These are phyloP conservation scores for Leptosphaerulina australis DNA, from an alignment of 2,329 filamentous ascomycete genomes.

Conservation along the genomic window DNA sequence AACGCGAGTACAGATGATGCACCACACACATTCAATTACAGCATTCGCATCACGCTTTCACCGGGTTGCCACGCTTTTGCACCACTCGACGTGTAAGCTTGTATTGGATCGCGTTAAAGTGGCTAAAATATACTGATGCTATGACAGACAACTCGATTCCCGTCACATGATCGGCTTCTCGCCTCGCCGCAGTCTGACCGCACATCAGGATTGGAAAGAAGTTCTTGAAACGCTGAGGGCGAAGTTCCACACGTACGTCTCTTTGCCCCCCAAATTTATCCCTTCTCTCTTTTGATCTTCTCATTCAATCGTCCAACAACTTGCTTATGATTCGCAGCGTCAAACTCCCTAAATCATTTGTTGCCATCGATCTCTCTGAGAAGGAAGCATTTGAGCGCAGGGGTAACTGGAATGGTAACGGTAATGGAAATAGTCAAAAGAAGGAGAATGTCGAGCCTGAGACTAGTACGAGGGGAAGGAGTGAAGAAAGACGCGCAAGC, in stretches of 20 bases:
- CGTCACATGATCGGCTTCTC: conserved; percentile 96
- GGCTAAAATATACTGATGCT: conserved; percentile 11
- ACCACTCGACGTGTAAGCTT: conserved; percentile 76
- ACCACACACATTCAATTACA: conserved; percentile 84
- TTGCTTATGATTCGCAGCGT: conserved; percentile 42
- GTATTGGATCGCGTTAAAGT: not conserved
- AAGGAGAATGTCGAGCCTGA: conserved; percentile 10
- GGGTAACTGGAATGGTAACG: conserved; percentile 16
- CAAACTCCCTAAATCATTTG: conserved; percentile 58
- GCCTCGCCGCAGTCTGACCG: conserved; percentile 84
- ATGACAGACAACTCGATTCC: conserved; percentile 75
- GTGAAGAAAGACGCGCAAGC: conserved; percentile 25
- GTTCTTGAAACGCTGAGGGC: conserved; percentile 94
- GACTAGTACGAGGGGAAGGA: conserved; percentile 23
- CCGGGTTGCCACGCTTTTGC: conserved; percentile 97
- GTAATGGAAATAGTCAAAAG: conserved; percentile 27
- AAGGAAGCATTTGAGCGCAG: conserved; percentile 52
- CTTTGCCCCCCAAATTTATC: not conserved
- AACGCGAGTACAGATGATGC: conserved; percentile 65
- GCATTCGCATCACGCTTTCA: conserved; percentile 93
- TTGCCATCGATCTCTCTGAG: conserved; percentile 58
- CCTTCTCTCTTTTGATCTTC: not conserved
- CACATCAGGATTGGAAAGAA: conserved; percentile 93
- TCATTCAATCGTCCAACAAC: too few relatives aligned
- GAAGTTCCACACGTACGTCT: conserved; percentile 87